Evolutionary conservation across 176 grass and related monocot species (phyloP).

Genomic region (Chloris gayana): DNA sequence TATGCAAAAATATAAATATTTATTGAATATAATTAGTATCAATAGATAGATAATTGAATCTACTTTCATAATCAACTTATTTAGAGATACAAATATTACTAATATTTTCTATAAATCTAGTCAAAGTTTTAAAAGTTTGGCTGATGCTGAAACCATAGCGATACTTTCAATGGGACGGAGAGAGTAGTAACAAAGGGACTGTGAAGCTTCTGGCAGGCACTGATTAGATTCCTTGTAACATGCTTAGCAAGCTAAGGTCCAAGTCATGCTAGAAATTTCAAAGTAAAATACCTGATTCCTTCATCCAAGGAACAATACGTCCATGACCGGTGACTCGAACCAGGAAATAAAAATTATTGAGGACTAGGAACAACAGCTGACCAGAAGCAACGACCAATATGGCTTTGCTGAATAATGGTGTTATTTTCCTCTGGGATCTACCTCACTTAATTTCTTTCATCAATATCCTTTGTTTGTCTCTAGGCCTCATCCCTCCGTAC

Average conservation of each 20-base stretch:
- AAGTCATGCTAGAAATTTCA: conserved; percentile 10
- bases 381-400: neutral
- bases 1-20: too few relatives aligned
- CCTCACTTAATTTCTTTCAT: neutral
- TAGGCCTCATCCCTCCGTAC: neutral
- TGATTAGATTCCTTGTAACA: conserved; percentile 29
- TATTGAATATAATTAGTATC: too few relatives aligned
- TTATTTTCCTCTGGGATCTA: neutral
- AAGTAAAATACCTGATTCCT: conserved; percentile 13
- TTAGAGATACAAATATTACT: too few relatives aligned
- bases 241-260: conserved; percentile 34
- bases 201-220: neutral
- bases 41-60: too few relatives aligned
- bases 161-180: too few relatives aligned
- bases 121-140: too few relatives aligned
- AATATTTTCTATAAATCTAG: too few relatives aligned
- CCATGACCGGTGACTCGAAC: neutral
- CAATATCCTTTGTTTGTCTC: neutral
- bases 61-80: too few relatives aligned
- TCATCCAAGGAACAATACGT: neutral
- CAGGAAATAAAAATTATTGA: conserved; percentile 2
- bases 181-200: conserved; percentile 38
- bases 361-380: neutral
- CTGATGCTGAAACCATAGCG: too few relatives aligned
- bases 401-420: neutral